Base-by-base conservation (phyloP, 2,329 filamentous ascomycete genomes). In the Sclerotinia borealis region DNA sequence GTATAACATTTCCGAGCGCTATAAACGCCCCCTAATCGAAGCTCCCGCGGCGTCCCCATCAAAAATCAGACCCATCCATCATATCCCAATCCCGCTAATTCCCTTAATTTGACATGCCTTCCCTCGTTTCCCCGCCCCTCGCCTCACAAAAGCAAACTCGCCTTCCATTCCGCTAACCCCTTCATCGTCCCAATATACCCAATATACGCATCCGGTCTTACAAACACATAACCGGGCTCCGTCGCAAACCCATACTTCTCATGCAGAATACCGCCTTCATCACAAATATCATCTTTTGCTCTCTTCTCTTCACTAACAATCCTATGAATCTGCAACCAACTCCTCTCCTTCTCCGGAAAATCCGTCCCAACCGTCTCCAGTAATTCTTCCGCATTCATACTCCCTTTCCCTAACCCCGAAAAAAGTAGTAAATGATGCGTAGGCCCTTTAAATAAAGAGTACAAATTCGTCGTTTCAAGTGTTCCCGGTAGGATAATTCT, bases 371-470 rank as follows among this genome's bases (percentile, higher is more conserved):
- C 37, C 4, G 45, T 63, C 55, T 60, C 54, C 13, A 61, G 22
- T 10, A 74, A 54, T 29, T 65, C 66, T 7, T 61, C 64, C 10
- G 66, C 61, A 39, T 63, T 68, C n/a, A 65, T 63, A 5, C 60
- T 48, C 2, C 43, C 11, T 3, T 45, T 54, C 9, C 61, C 64
- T 1, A 58, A 34, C 3, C 73, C 73, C 4, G 72, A 70, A 61
- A 78, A 77, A 10, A 77, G 60, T 7, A 77, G 29, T 6, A 77
- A 63, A 52, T 75, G 72, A 63, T 75, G 68, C 9, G 54, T 56
- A 5, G 64, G 61, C 2, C 73, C 72, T 2, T 60, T 69, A 36
- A 68, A 72, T 7, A 77, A 49, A 19, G 64, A 66, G 43, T 73
- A 68, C 15, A 77, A 31, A n/a, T 56, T 65, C 56, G 67, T 65